phyloP scores from a whole-genome alignment of 192 early-diverging fungal genomes.

The Coemansia guatemalensis region DNA sequence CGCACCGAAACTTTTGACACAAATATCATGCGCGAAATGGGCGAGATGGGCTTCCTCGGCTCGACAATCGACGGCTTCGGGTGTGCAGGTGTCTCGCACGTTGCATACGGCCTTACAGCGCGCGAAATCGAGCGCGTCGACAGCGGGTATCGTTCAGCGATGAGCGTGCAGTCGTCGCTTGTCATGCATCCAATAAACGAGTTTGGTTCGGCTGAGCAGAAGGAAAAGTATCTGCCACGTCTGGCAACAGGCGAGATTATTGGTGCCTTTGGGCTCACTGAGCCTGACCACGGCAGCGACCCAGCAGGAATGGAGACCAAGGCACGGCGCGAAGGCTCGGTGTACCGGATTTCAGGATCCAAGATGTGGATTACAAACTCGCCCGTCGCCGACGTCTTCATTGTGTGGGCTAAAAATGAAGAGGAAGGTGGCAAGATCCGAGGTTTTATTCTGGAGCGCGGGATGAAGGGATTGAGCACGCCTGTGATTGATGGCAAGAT shows the following conservation, averaged over 20 bases:
- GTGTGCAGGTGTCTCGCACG: conserved; percentile 96
- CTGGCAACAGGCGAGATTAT: conserved; percentile 86
- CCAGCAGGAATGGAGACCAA: conserved; percentile 91
- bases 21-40: conserved; percentile 92
- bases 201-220: conserved; percentile 86
- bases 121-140: conserved; percentile 97
- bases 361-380: conserved; percentile 99
- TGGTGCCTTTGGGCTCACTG: conserved; percentile 94
- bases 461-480: conserved; percentile 87
- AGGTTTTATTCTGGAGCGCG: conserved; percentile 94
- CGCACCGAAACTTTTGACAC: conserved; percentile 87
- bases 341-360: conserved; percentile 82
- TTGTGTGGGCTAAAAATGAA: conserved; percentile 90
- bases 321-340: conserved; percentile 69
- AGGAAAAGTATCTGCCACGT: conserved; percentile 86
- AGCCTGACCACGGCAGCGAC: conserved; percentile 97
- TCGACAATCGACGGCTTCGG: conserved; percentile 95
- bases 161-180: conserved; percentile 98
- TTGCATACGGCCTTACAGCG: conserved; percentile 94
- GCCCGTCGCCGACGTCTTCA: conserved; percentile 94
- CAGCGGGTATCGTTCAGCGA: conserved; percentile 94
- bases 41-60: conserved; percentile 88
- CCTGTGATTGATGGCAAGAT: conserved; percentile 95
- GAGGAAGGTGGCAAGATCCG: conserved; percentile 82
- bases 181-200: conserved; percentile 99